Evolutionary conservation across 1,284 basidiomycete species (phyloP).

Genomic region (Ustilago sp.): DNA sequence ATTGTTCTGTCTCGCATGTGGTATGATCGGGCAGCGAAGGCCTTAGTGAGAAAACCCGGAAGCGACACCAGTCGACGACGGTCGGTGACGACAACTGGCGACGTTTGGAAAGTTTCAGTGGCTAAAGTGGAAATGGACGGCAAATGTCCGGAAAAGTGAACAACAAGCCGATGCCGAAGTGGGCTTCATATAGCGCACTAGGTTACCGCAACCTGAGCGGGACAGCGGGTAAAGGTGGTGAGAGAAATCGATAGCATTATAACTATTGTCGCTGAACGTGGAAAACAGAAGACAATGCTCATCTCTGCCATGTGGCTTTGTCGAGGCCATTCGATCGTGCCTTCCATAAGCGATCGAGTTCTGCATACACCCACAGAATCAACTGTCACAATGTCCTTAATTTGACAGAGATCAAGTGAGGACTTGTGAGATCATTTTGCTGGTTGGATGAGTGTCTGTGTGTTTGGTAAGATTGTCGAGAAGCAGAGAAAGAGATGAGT

Average conservation of each 20-base stretch:
- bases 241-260: neutral
- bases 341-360: no score
- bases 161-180: neutral
- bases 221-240: neutral
- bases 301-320: neutral
- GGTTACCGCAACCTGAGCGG: neutral
- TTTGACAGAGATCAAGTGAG: neutral
- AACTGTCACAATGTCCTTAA: neutral
- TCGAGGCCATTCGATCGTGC: neutral
- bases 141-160: neutral
- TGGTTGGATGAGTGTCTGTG: conserved; percentile 63
- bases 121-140: neutral
- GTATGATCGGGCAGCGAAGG: neutral
- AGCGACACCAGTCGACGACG: no score
- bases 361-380: no score
- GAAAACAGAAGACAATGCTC: neutral
- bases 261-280: neutral
- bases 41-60: neutral
- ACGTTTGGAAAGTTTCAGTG: neutral
- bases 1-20: neutral
- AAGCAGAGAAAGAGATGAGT: neutral
- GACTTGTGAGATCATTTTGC: conserved; percentile 34
- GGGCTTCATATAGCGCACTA: neutral
- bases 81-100: neutral
- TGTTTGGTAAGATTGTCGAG: neutral